These are phyloP conservation scores for Glaciozyma martinii DNA, from an alignment of 768 basidiomycete species.

Conservation along the genomic window DNA sequence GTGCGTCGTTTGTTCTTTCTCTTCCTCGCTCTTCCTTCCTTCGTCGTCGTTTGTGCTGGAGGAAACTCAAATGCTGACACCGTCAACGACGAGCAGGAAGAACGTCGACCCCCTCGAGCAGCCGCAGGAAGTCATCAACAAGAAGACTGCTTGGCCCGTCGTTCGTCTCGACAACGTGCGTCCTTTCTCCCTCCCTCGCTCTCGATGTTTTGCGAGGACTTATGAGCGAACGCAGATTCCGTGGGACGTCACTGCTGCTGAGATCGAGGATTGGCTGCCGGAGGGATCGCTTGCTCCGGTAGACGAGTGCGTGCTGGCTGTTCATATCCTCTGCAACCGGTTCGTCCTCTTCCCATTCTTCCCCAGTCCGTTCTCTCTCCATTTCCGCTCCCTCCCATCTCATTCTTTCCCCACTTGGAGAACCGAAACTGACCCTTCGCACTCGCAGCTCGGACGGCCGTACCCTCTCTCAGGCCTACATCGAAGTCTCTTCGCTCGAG, in stretches of 20 bases:
- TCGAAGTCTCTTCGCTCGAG: constrained; percentile 18
- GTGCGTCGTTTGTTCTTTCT: neutral
- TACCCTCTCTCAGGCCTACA: constrained; percentile 26
- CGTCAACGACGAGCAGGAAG: neutral
- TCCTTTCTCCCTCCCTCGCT: neutral
- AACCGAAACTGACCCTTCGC: neutral
- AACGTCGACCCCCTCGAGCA: neutral
- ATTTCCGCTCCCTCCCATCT: no score
- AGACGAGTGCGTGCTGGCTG: constrained; percentile 16
- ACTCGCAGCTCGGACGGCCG: constrained; percentile 17
- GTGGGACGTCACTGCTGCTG: constrained; percentile 18
- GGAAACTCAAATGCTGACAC: no score
- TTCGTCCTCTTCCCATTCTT: neutral
- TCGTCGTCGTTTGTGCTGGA: no score
- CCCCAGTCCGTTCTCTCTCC: neutral
- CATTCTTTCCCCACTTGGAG: neutral
- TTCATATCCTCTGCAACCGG: constrained; percentile 31
- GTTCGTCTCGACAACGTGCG: constrained; percentile 29
- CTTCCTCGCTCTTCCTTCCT: neutral
- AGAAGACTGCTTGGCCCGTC: constrained; percentile 21
- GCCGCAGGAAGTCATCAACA: neutral
- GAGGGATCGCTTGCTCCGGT: constrained; percentile 10
- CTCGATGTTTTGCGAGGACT: no score
- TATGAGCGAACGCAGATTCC: neutral
- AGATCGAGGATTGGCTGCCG: constrained; percentile 24